These are phyloP conservation scores for Discostella stelligera DNA, from an alignment of 352 stramenopile species.

Conservation along the genomic window DNA sequence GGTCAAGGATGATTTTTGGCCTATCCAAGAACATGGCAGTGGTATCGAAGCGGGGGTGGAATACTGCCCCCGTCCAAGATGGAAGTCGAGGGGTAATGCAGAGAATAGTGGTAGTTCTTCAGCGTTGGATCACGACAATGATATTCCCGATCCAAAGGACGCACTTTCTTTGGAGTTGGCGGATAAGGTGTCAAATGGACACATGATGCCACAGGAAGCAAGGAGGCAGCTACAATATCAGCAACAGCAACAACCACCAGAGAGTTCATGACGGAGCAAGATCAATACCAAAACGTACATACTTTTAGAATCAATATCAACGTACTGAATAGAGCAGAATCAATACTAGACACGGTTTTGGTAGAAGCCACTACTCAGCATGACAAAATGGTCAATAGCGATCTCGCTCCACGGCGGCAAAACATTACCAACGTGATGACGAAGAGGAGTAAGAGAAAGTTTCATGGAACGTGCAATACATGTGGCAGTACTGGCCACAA, in stretches of 20 bases:
- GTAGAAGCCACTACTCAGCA: no score
- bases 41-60: background rate
- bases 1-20: conserved; percentile 38
- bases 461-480: conserved; percentile 25
- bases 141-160: conserved; percentile 52
- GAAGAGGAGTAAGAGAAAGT: conserved; percentile 17
- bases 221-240: conserved; percentile 1
- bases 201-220: conserved; percentile 48
- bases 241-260: conserved; percentile 1
- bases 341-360: no score
- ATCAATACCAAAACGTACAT: background rate
- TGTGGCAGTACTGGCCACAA: conserved; percentile 24
- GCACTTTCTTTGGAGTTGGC: conserved; percentile 49
- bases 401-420: no score
- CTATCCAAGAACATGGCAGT: conserved; percentile 1
- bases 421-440: background rate
- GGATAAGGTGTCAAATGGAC: conserved; percentile 53
- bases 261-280: background rate
- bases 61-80: conserved; percentile 13
- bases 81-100: conserved; percentile 9
- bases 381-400: no score
- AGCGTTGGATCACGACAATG: conserved; percentile 3
- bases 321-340: background rate
- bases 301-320: background rate
- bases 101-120: background rate